These are phyloP conservation scores for Fusarium denticulatum DNA, from an alignment of 2,329 filamentous ascomycete species.

Conservation along the genomic window DNA sequence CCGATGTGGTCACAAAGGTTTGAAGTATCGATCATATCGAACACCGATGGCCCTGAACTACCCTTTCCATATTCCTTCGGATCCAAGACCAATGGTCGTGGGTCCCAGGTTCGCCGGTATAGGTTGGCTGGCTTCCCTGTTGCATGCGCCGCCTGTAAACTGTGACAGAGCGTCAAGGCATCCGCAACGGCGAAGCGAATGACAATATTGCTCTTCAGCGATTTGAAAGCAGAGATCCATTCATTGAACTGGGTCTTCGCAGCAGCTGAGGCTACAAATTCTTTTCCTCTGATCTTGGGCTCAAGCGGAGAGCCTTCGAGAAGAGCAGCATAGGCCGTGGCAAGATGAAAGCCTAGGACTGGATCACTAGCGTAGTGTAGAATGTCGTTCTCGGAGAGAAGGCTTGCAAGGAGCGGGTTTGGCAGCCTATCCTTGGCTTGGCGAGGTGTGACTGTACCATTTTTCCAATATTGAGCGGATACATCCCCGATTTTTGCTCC, in stretches of 20 bases:
- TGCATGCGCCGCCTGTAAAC: conserved; percentile 55
- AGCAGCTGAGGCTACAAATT: conserved; percentile 44
- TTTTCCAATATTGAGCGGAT: conserved; percentile 49
- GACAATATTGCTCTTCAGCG: conserved; percentile 43
- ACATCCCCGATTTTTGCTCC: conserved; percentile 33
- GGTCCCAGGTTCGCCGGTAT: conserved; percentile 55
- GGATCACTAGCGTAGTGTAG: conserved; percentile 63
- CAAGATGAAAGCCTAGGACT: conserved; percentile 66
- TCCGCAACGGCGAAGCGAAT: conserved; percentile 61
- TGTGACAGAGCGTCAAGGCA: conserved; percentile 61
- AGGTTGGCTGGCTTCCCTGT: conserved; percentile 50
- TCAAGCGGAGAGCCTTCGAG: conserved; percentile 52
- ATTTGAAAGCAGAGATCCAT: conserved; percentile 56
- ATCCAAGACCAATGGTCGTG: conserved; percentile 55
- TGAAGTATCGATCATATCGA: conserved; percentile 67
- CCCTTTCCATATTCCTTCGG: conserved; percentile 50
- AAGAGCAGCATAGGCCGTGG: conserved; percentile 55
- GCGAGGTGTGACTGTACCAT: conserved; percentile 45
- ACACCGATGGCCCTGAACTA: conserved; percentile 52
- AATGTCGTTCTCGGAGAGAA: conserved; percentile 47
- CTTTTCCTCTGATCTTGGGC: conserved; percentile 18
- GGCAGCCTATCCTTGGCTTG: conserved; percentile 32
- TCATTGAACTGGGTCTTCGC: conserved; percentile 57
- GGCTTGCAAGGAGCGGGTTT: conserved; percentile 59
- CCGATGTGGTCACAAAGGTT: conserved; percentile 55